Conservation (phyloP, 176 grass and related monocot species). For the Neostapfia colusana region DNA sequence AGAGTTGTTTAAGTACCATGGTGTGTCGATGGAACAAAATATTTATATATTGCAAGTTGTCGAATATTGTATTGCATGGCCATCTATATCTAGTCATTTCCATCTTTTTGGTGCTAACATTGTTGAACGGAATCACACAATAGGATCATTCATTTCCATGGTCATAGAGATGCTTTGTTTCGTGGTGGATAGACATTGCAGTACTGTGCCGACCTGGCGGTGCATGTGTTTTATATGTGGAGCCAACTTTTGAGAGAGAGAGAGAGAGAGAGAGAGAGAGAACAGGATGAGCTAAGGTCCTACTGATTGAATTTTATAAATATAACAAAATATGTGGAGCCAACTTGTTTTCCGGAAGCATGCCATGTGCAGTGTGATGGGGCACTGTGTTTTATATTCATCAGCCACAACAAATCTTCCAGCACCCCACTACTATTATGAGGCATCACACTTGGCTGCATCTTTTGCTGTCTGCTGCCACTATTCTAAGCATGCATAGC, state of each 20-base stretch:
- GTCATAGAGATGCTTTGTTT: constrained; percentile 33
- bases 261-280: too few relatives aligned
- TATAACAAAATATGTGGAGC: too few relatives aligned
- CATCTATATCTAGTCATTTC: background rate
- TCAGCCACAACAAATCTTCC: constrained; percentile 23
- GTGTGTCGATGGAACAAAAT: constrained; percentile 45
- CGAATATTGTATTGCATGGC: constrained; percentile 31
- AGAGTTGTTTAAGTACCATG: constrained; percentile 31
- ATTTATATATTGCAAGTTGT: constrained; percentile 38
- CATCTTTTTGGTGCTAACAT: background rate
- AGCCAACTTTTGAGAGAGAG: too few relatives aligned
- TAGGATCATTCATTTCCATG: constrained; percentile 16
- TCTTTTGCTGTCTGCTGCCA: constrained; percentile 48
- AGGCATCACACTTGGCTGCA: constrained; percentile 52
- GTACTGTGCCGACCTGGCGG: constrained; percentile 22
- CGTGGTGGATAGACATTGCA: constrained; percentile 31
- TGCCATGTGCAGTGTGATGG: constrained; percentile 67
- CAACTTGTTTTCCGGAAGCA: constrained; percentile 61
- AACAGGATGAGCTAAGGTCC: too few relatives aligned
- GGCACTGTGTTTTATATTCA: constrained; percentile 42
- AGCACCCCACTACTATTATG: constrained; percentile 40
- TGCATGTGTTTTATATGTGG: constrained; percentile 34
- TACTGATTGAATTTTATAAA: too few relatives aligned
- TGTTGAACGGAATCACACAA: constrained; percentile 22
- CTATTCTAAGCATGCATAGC: constrained; percentile 20